Base-by-base conservation (phyloP, 306 rosid species). In the Fagus sylvatica region DNA sequence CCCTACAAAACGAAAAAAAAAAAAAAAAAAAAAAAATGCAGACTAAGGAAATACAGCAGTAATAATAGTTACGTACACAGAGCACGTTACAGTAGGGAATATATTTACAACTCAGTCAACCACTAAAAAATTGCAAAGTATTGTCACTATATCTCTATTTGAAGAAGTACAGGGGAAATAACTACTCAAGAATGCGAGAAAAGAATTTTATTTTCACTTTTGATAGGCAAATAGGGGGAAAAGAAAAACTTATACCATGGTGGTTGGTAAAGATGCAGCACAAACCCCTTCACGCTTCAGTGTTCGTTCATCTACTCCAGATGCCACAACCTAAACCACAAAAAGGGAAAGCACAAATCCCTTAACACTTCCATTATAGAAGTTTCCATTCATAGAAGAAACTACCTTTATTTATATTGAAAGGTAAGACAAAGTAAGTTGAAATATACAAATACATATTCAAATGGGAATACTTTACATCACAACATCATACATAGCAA, bases 241-340 rank as follows among this genome's bases (percentile, higher is more conserved):
- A 65, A 15, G 49, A 28, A 65, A 15, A 17, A 7, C 32, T 36
- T n/a, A 1, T 88, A 91, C 99, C 99, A 95, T 95, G 83, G 99
- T 95, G 51, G 99, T 93, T 28, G 99, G 99, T 83, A 95, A 82
- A 66, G 98, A 93, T 49, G 98, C 99, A 86, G 98, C 97, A 90
- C 98, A 93, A 81, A 95, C 99, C 83, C 99, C 99, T 90, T 93
- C 98, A 16, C 98, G 96, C 91, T 95, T 95, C 77, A 95, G 98
- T 13, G 99, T 95, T 15, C 96, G 94, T 78, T 93, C 99, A 87
- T 95, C 98, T 71, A 93, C 77, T 40, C 98, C 99, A 73, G 99
- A 95, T 81, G 99, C 97, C 36, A 95, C 99, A 79, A 95, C 91
- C 99, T 93, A 3, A n/a, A 66, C 7, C 32, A 66, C 6, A 39